phyloP scores from a whole-genome alignment of 805 yeast species.

The Saccharomycopsis fibuligera region DNA sequence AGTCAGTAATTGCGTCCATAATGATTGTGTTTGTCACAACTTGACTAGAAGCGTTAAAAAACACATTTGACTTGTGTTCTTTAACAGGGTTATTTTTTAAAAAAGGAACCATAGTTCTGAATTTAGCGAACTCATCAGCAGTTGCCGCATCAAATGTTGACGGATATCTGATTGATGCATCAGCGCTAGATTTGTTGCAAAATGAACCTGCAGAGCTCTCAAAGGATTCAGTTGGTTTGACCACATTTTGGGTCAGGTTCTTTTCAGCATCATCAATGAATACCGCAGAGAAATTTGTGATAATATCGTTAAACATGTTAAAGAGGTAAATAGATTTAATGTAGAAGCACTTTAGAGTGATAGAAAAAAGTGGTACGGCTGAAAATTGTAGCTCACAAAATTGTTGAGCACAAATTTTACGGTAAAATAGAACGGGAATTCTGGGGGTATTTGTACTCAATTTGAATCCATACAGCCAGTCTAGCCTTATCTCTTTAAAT shows the following conservation, averaged over 20 bases:
- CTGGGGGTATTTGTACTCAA: background rate
- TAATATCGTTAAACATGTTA: background rate
- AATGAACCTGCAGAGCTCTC: background rate
- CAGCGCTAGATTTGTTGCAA: background rate
- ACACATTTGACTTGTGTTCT: slow-evolving; percentile 6
- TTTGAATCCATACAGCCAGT: no score
- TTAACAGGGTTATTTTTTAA: background rate
- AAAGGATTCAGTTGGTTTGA: background rate
- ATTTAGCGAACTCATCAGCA: background rate
- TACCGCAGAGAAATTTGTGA: background rate
- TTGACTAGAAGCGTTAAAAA: slow-evolving; percentile 18
- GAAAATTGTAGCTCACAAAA: background rate
- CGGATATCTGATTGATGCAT: background rate
- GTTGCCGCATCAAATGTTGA: background rate
- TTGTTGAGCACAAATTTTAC: background rate
- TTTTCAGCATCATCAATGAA: background rate
- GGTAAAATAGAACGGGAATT: background rate
- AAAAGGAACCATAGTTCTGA: slow-evolving; percentile 9
- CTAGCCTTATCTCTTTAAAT: no score
- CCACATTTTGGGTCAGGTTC: background rate
- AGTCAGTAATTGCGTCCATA: slow-evolving; percentile 8
- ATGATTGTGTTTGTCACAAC: slow-evolving; percentile 12
- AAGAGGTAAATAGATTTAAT: background rate
- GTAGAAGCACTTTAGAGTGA: background rate
- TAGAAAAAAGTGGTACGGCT: background rate